Evolutionary conservation across 306 rosid genomes (phyloP), one percentile per base, ranked within the genome.

Genomic region (Inga oerstediana): DNA sequence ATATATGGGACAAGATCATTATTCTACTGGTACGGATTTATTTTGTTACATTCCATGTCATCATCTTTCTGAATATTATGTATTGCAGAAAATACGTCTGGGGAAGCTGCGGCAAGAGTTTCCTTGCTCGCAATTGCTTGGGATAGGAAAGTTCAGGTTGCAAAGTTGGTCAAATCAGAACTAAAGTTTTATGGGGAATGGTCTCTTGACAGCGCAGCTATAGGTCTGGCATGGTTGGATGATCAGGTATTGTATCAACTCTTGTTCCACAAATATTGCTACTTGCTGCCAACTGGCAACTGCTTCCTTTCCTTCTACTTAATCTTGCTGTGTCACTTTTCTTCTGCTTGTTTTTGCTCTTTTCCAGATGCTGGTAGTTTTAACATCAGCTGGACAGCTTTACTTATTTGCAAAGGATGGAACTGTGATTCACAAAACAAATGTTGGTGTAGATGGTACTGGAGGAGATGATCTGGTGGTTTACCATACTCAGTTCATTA

Each of bases 91-190:
- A 93, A 86, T 79, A 45, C 49, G 67, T 82, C 92, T 32, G 79
- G 82, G 74, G 97, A 92, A 85, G 86, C 87, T 81, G 88, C 51
- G 67, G 98, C 92, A 86, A 90, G 92, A 86, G 94, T 96, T 82
- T 92, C 97, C 2, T 83, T 96, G 90, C 99, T 94, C 46, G 99
- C 99, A 85, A 86, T 96, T 87, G 98, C 99, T 78, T 96, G 98
- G 99, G 98, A 94, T 81, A 84, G 91, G 74, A 94, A 91, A 83
- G 99, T 96, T 85, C 97, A 87, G 88, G 99, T 96, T 44, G 99
- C 99, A 78, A 96, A 90, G 87, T 85, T 96, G 86, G 91, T 90
- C 73, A 96, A 91, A 86, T 84, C 97, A 17, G 97, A 90, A 90
- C 87, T 96, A 58, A 91, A 89, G 87, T 91, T 94, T 64, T 90